Conservation (phyloP, 352 stramenopile genomes). For the Thalassiosira oceanica region DNA sequence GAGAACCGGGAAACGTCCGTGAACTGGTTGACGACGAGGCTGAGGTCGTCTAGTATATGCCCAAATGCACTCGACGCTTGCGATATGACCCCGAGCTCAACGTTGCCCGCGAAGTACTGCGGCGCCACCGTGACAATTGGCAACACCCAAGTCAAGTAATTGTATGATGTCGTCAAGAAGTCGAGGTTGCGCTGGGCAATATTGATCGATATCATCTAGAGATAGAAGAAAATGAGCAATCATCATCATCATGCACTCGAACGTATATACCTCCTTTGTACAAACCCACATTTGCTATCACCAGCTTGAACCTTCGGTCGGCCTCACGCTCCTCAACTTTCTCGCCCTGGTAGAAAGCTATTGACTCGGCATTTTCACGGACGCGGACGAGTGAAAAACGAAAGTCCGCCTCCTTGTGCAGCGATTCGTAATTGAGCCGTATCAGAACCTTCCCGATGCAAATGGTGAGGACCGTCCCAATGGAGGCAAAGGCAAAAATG, state of each 20-base stretch:
- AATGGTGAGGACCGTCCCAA: constrained; percentile 79
- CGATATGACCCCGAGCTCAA: constrained; percentile 70
- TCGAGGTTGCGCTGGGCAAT: constrained; percentile 81
- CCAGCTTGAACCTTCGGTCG: constrained; percentile 56
- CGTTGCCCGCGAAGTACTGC: constrained; percentile 82
- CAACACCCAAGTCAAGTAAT: constrained; percentile 76
- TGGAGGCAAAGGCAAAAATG: constrained; percentile 79
- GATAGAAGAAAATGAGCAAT: too few relatives aligned
- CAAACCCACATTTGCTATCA: constrained; percentile 49
- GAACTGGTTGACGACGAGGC: constrained; percentile 84
- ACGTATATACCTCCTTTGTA: constrained; percentile 58
- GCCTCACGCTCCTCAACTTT: constrained; percentile 76
- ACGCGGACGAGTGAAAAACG: constrained; percentile 83
- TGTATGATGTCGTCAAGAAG: constrained; percentile 84
- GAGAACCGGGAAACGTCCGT: constrained; percentile 78
- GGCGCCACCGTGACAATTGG: constrained; percentile 81
- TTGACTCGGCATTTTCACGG: constrained; percentile 85
- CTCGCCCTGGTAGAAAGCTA: constrained; percentile 87
- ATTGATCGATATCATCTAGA: too few relatives aligned
- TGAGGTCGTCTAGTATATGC: constrained; percentile 84
- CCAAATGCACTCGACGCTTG: constrained; percentile 79
- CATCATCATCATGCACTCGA: too few relatives aligned
- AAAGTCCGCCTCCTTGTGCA: constrained; percentile 85
- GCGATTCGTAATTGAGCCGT: constrained; percentile 78
- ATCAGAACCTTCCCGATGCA: constrained; percentile 75